Percentiles rank a stretch among this genome's conserved stretches.
These are phyloP conservation scores for Pyrus communis DNA, from an alignment of 306 rosid species.

Conservation along the genomic window DNA sequence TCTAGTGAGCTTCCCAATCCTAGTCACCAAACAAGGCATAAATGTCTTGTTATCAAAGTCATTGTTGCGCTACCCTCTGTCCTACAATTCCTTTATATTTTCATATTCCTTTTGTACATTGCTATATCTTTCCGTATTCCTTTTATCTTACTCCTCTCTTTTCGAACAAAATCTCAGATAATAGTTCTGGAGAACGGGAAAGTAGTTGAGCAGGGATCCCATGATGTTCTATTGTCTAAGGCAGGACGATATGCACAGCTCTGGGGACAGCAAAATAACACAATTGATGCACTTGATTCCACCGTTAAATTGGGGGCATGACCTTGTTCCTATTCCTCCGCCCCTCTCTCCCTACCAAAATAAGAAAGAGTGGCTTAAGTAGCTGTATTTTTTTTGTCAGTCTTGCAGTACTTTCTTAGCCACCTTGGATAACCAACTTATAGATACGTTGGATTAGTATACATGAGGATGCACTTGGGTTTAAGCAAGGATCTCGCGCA, in stretches of 20 bases:
- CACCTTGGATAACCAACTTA: constrained; percentile 5
- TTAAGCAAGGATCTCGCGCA: neutral
- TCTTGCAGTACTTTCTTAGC: neutral
- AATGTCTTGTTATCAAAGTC: neutral
- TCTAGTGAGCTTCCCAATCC: neutral
- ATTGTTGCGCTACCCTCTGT: neutral
- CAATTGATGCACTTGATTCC: constrained; percentile 63
- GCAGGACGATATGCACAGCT: constrained; percentile 96
- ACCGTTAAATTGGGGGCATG: constrained; percentile 42
- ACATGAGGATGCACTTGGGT: neutral
- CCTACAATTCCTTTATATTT: neutral
- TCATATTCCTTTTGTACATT: neutral
- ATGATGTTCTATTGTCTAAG: constrained; percentile 68
- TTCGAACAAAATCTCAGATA: constrained; percentile 40
- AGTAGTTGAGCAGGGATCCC: constrained; percentile 92
- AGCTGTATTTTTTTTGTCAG: neutral
- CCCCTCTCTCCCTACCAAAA: neutral
- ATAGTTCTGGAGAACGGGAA: constrained; percentile 89
- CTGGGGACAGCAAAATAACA: constrained; percentile 92
- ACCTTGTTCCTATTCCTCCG: constrained; percentile 5
- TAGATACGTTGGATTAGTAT: constrained; percentile 5
- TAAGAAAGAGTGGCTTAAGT: neutral
- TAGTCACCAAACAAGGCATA: neutral
- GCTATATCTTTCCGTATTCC: neutral
- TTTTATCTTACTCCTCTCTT: neutral